Base-by-base conservation (phyloP, 164 flowering plant genomes). In the Vitis amurensis region DNA sequence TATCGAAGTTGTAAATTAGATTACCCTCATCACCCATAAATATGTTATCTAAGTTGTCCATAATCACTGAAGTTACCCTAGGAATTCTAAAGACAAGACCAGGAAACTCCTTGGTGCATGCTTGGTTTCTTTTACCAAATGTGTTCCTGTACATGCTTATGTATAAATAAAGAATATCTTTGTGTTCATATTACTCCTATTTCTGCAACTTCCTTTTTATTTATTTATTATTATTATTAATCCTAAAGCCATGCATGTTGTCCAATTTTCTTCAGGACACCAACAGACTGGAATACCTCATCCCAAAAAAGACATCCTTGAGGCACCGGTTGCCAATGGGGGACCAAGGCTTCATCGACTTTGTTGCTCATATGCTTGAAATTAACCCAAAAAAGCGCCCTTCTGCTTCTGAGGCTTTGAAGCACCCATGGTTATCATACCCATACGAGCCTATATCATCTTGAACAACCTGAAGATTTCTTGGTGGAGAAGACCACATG, bases 391-490 rank as follows among this genome's bases (percentile, higher is more conserved):
- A 81, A 78, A 91, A 88, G 81, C 94, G 99, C 14, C 98, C 99
- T 14, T 83, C 97, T 55, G 99, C 99, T 29, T 71, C 87, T 0
- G 92, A 91, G 74, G 99, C 99, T 62, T 70, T 95, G 65, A 88
- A 88, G 76, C 99, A 95, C 74, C 97, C 98, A 13, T 95, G 99
- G 99, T 85, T 94, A 11, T 89, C 95, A 44, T 93, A 82, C 74
- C 99, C 98, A 14, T 94, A 94, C 23, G 99, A 94, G 68, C 98
- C 99, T 55, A 94, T 94, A 69, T 94, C 98, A 64, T 88, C 98
- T 59, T 92, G 85, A 89, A 53, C 60, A 47, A 30, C 59, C 29
- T 49, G 29, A 31, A 11, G 71, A 59, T 53, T 53, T n/a, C 44
- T 19, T 53, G 68, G 70, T 55, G 29, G 15, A 50, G 67, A 44